phyloP scores from a whole-genome alignment of 2,329 filamentous ascomycete genomes.

The Magnaporthiopsis rhizophila region DNA sequence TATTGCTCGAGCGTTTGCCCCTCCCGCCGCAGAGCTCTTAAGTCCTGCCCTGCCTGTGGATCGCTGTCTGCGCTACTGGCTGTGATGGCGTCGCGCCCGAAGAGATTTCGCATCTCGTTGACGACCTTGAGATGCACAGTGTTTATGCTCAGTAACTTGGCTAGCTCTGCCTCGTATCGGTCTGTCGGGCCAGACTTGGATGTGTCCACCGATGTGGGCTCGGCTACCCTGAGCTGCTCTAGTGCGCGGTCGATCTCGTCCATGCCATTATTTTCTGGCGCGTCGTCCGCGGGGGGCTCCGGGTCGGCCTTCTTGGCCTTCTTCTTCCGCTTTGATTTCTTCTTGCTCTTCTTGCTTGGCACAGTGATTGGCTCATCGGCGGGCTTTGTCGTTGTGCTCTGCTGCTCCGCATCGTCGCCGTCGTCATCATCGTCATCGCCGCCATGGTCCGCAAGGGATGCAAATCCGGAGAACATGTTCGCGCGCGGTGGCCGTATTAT shows the following conservation, averaged over 20 bases:
- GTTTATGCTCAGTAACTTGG: conserved; percentile 38
- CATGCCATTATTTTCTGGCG: conserved; percentile 20
- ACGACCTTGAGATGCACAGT: conserved; percentile 71
- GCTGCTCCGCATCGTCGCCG: conserved; percentile 16
- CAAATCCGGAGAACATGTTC: conserved; percentile 41
- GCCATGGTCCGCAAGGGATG: conserved; percentile 39
- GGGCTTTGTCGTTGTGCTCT: conserved; percentile 16
- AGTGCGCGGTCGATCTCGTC: conserved; percentile 52
- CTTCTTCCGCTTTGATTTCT: conserved; percentile 23
- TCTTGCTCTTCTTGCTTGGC: conserved; percentile 28
- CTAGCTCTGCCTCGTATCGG: conserved; percentile 17
- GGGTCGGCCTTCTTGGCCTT: conserved; percentile 9
- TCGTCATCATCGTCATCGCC: conserved; percentile 30
- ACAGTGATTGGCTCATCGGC: background rate
- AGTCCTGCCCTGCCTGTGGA: background rate
- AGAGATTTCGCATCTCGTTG: conserved; percentile 76
- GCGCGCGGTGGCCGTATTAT: conserved; percentile 29
- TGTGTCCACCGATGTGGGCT: background rate
- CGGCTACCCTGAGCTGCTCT: conserved; percentile 35
- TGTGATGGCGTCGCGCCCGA: conserved; percentile 49
- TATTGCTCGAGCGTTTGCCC: conserved; percentile 5
- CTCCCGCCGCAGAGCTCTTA: background rate
- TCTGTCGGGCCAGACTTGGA: conserved; percentile 11
- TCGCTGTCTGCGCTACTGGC: conserved; percentile 25
- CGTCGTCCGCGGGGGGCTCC: background rate